Base-by-base conservation (phyloP, 2,329 filamentous ascomycete genomes). In the Diaporthe aspalathi region DNA sequence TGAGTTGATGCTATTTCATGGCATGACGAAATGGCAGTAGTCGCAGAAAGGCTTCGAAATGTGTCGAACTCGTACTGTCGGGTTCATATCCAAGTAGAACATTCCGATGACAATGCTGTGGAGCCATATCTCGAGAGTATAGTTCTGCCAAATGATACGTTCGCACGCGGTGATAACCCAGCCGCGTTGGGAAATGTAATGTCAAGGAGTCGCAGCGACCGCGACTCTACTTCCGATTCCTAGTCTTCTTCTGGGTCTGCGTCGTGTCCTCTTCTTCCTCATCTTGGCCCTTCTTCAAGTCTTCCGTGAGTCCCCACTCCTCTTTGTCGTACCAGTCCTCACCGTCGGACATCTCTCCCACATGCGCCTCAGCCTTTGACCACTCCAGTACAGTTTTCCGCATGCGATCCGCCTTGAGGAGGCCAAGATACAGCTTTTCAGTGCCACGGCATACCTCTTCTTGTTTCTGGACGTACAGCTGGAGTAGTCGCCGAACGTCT, bases 241-340 rank as follows among this genome's bases (percentile, higher is more conserved):
- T 83, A 70, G 88, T 90, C 84, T 90, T 90, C 82, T 90, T 90
- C 67, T 87, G 86, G 65, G 87, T 83, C 74, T 86, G 85, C 73
- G 84, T 83, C 72, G 83, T 85, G 74, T 94, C 93, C 78, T 95
- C 93, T 78, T 96, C 93, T 77, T 95, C 93, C 78, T 93, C 91
- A 73, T 94, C 92, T 76, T 93, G 91, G 0, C 93, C 93, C 82
- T 96, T 96, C 79, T 93, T 92, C 9, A 95, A 82, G 75, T 93
- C 91, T 73, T 93, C 91, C 11, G 89, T 87, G 62, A 96, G 80
- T 0, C 88, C 89, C 93, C 93, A 95, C 81, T 94, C 92, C 67
- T 94, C 91, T 77, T 89, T 89, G 80, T 97, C 94, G 78, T 94
- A 95, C 92, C 93, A 97, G 79, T 97, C 94, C 83, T 97, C 94